phyloP scores from a whole-genome alignment of 768 basidiomycete species.

The Coprinellus micaceus region DNA sequence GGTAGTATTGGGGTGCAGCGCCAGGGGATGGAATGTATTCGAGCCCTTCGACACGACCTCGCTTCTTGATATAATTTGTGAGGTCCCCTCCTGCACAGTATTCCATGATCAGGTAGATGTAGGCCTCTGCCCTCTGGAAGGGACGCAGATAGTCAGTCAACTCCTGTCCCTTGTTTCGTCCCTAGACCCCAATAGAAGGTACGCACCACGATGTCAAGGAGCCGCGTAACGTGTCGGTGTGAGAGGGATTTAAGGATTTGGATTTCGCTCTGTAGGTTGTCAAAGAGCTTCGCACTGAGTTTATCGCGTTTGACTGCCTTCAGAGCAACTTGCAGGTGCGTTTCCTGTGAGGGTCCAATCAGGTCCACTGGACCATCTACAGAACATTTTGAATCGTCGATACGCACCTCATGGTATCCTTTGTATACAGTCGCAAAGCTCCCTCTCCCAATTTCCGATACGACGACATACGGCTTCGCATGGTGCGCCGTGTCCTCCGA shows the following conservation, averaged over 20 bases:
- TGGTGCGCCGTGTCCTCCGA: slow-evolving; percentile 52
- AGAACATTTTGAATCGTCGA: not conserved
- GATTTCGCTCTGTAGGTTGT: slow-evolving; percentile 98
- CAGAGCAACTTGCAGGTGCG: slow-evolving; percentile 79
- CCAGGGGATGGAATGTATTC: slow-evolving; percentile 74
- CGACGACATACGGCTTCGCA: slow-evolving; percentile 72
- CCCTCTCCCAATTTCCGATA: slow-evolving; percentile 77
- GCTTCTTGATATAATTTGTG: slow-evolving; percentile 94
- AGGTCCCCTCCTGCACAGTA: slow-evolving; percentile 96
- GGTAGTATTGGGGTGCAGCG: slow-evolving; percentile 76
- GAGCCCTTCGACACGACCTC: slow-evolving; percentile 87
- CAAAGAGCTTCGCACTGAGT: slow-evolving; percentile 87
- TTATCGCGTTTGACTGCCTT: slow-evolving; percentile 90
- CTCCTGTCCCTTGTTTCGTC: slow-evolving; percentile 8
- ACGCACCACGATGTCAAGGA: slow-evolving; percentile 88
- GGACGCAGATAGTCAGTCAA: not conserved
- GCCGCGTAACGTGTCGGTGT: slow-evolving; percentile 88
- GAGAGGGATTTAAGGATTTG: slow-evolving; percentile 91
- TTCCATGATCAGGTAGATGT: slow-evolving; percentile 96
- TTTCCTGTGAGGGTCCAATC: slow-evolving; percentile 47
- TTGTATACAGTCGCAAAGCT: slow-evolving; percentile 96
- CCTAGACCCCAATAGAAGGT: not conserved
- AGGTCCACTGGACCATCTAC: not conserved
- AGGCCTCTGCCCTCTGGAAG: slow-evolving; percentile 64
- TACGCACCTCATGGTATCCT: slow-evolving; percentile 80